Evolutionary conservation across 169 alveolate genomes (phyloP).

Genomic region (Plasmodium chabaudi): DNA sequence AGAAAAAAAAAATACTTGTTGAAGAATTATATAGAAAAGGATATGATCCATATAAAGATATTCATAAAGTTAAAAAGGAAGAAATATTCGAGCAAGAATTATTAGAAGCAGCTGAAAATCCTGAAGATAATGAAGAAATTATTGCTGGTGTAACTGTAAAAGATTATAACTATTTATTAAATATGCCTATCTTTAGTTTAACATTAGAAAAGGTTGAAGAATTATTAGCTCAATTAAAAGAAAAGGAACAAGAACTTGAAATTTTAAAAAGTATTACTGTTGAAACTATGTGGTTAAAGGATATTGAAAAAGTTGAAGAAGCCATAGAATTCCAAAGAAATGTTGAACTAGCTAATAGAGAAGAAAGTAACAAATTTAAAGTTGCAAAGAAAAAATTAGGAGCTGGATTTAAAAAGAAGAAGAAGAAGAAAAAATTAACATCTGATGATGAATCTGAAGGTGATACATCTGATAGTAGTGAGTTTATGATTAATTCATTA

Average conservation of each 20-base stretch:
- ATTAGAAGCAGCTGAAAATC: constrained; percentile 40
- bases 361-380: constrained; percentile 71
- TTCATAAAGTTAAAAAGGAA: constrained; percentile 83
- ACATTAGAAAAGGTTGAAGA: constrained; percentile 95
- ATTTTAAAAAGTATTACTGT: constrained; percentile 79
- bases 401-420: constrained; percentile 25
- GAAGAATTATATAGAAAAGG: constrained; percentile 87
- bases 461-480: constrained; percentile 71
- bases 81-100: constrained; percentile 41
- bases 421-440: constrained; percentile 62
- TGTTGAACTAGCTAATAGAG: constrained; percentile 71
- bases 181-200: constrained; percentile 95
- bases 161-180: constrained; percentile 95
- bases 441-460: constrained; percentile 68
- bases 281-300: constrained; percentile 85
- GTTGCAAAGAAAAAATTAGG: constrained; percentile 44
- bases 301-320: constrained; percentile 79
- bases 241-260: constrained; percentile 79
- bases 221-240: constrained; percentile 80
- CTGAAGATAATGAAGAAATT: constrained; percentile 72
- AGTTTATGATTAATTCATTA: constrained; percentile 33
- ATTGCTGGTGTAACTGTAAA: constrained; percentile 75
- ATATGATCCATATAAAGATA: constrained; percentile 88
- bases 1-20: constrained; percentile 80
- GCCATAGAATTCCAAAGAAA: constrained; percentile 76